Evolutionary conservation across 371 early-diverging fungal species (phyloP).

Genomic region (Dichotomocladium elegans): DNA sequence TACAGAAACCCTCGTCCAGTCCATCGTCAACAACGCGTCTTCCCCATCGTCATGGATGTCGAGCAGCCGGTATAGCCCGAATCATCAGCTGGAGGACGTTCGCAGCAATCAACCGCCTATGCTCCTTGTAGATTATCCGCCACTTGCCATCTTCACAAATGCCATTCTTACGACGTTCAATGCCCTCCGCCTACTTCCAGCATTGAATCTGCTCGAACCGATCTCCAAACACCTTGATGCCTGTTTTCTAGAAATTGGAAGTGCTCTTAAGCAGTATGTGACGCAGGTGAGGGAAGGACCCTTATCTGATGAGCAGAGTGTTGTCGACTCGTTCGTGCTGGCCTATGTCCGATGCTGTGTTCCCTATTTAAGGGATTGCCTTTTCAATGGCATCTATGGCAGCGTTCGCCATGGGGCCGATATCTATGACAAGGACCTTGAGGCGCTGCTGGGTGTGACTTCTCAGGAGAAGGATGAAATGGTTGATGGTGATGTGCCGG

Average conservation of each 20-base stretch:
- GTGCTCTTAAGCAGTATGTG: slow-evolving; percentile 45
- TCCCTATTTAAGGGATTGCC: slow-evolving; percentile 41
- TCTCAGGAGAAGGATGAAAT: slow-evolving; percentile 3
- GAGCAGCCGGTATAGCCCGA: slow-evolving; percentile 13
- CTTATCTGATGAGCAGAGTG: slow-evolving; percentile 14
- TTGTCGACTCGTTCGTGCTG: slow-evolving; percentile 29
- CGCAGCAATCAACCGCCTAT: slow-evolving; percentile 43
- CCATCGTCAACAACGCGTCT: slow-evolving; percentile 21
- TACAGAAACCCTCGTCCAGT: slow-evolving; percentile 35
- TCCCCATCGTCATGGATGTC: slow-evolving; percentile 53
- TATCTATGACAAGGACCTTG: slow-evolving; percentile 18
- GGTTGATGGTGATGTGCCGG: no score
- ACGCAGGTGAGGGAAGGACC: slow-evolving; percentile 14
- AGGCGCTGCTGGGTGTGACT: slow-evolving; percentile 15
- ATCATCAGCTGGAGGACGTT: slow-evolving; percentile 3
- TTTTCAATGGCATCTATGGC: slow-evolving; percentile 41
- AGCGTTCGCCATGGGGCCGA: slow-evolving; percentile 7
- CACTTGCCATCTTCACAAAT: slow-evolving; percentile 69
- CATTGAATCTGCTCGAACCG: slow-evolving; percentile 25
- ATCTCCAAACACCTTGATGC: slow-evolving; percentile 26
- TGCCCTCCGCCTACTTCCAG: slow-evolving; percentile 63
- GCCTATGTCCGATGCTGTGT: slow-evolving; percentile 43
- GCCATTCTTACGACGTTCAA: slow-evolving; percentile 62
- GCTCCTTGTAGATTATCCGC: slow-evolving; percentile 64
- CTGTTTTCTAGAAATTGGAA: slow-evolving; percentile 32